Evolutionary conservation across 345 rosid genomes (phyloP), one percentile per base, ranked within the genome.

Genomic region (Citrus sp.): DNA sequence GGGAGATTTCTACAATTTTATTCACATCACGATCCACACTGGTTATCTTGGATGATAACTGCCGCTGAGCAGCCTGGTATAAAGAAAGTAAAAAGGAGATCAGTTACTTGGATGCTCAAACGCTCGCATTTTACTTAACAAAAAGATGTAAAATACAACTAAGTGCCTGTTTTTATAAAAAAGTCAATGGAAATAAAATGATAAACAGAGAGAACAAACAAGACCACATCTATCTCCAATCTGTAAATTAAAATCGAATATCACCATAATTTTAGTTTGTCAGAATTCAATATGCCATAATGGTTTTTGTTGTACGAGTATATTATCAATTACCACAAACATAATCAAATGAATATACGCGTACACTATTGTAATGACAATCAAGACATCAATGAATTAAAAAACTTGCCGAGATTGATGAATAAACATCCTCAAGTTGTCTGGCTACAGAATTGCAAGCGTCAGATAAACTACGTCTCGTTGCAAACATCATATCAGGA

Each of bases 401-500:
- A 46, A 75, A 79, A 77, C 86, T 84, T 85, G 79, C 99, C 89
- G 89, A 79, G 79, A 94, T 88, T 5, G 95, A 92, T 30, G 89
- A 77, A 80, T 92, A 89, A 77, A 94, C 93, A 67, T 78, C 88
- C 72, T 92, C 97, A 72, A 96, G 94, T 76, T 90, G 93, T 77
- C 86, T 89, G 81, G 91, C 95, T 68, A 96, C 83, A 74, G 87
- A 80, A 75, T 85, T 83, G 79, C 97, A 87, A 75, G 99, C 97
- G 79, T 94, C 99, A 79, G 93, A 87, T 79, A 96, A 86, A 80
- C 95, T 83, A 64, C 95, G 95, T 78, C 90, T 91, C 4, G 99
- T 92, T 6, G 97, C 98, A 88, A 96, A 96, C 97, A 89, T 94
- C 88, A 96, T 79, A 86, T 96, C 95, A 59, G 97, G 93, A 90